These are phyloP conservation scores for Macrocybe gigantea DNA, from an alignment of 768 basidiomycete genomes.

Conservation along the genomic window DNA sequence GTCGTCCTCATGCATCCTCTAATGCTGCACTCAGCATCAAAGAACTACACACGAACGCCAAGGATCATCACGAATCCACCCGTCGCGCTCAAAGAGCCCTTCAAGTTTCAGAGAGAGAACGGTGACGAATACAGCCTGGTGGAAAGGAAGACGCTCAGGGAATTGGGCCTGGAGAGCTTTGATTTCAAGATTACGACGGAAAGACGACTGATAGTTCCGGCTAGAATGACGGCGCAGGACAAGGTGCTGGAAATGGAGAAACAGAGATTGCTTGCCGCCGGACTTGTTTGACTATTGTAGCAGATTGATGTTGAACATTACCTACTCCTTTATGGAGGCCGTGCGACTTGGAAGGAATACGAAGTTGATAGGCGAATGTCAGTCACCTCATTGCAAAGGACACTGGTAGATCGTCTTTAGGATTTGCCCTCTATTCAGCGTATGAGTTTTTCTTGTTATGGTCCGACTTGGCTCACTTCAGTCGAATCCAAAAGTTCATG, in stretches of 20 bases:
- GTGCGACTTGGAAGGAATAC: too few relatives aligned
- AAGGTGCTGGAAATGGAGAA: conserved; percentile 47
- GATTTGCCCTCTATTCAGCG: too few relatives aligned
- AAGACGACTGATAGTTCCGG: conserved; percentile 41
- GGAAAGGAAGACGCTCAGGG: conserved; percentile 52
- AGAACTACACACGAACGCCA: conserved; percentile 49
- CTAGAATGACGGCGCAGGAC: conserved; percentile 34
- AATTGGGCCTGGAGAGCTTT: conserved; percentile 40
- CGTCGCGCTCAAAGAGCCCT: conserved; percentile 47
- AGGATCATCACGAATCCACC: conserved; percentile 66
- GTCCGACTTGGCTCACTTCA: too few relatives aligned
- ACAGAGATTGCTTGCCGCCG: conserved; percentile 23
- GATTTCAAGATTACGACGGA: conserved; percentile 43
- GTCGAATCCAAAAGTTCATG: too few relatives aligned
- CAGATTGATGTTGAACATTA: too few relatives aligned
- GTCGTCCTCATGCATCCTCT: conserved; percentile 59
- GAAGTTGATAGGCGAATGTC: too few relatives aligned
- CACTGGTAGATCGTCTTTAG: too few relatives aligned
- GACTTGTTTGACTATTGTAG: too few relatives aligned
- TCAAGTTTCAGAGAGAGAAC: conserved; percentile 41
- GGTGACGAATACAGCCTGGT: conserved; percentile 48
- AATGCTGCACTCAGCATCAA: conserved; percentile 61
- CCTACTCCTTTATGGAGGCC: too few relatives aligned
- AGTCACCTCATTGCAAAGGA: too few relatives aligned
- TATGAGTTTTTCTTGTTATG: too few relatives aligned